Percentiles rank a stretch among this genome's conserved stretches.
phyloP scores from a whole-genome alignment of 1,139 yeast genomes.

The Zhuliangozyma blackwelliae region DNA sequence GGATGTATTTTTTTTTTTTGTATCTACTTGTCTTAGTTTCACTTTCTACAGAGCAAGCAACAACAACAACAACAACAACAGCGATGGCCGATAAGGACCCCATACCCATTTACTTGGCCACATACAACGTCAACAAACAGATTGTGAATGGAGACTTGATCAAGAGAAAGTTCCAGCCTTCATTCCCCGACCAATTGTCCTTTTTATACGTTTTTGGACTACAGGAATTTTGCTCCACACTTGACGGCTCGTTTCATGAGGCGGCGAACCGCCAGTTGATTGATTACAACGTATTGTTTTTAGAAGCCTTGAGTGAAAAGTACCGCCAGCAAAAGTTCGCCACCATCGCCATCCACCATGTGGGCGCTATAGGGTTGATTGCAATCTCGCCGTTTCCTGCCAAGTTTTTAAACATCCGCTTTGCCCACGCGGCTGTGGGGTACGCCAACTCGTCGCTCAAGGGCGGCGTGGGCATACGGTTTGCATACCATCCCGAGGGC shows the following conservation, averaged over 20 bases:
- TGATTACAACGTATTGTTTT: constrained; percentile 35
- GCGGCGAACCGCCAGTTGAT: constrained; percentile 37
- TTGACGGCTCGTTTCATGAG: constrained; percentile 54
- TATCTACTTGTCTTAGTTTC: not conserved
- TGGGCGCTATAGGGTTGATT: constrained; percentile 67
- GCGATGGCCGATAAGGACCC: constrained; percentile 3
- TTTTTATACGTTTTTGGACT: constrained; percentile 60
- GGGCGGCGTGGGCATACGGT: constrained; percentile 66
- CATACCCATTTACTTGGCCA: constrained; percentile 27
- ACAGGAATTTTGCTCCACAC: constrained; percentile 66
- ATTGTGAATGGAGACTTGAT: constrained; percentile 21
- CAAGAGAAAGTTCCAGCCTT: constrained; percentile 17
- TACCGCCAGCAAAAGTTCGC: constrained; percentile 37
- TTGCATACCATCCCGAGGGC: constrained; percentile 29
- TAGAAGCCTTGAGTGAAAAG: constrained; percentile 32
- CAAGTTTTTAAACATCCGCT: constrained; percentile 23
- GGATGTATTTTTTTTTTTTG: not conserved
- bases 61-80: constrained; percentile 1
- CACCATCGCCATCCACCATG: constrained; percentile 41
- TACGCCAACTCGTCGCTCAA: constrained; percentile 58
- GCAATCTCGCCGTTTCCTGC: constrained; percentile 46
- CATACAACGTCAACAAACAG: constrained; percentile 38
- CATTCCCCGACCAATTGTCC: constrained; percentile 37
- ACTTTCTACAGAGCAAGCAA: not conserved
- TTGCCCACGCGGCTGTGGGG: constrained; percentile 51